Percentiles rank a stretch among this genome's conserved stretches.
Evolutionary conservation across 164 flowering plant species (phyloP).

Genomic region (Vitis riparia): DNA sequence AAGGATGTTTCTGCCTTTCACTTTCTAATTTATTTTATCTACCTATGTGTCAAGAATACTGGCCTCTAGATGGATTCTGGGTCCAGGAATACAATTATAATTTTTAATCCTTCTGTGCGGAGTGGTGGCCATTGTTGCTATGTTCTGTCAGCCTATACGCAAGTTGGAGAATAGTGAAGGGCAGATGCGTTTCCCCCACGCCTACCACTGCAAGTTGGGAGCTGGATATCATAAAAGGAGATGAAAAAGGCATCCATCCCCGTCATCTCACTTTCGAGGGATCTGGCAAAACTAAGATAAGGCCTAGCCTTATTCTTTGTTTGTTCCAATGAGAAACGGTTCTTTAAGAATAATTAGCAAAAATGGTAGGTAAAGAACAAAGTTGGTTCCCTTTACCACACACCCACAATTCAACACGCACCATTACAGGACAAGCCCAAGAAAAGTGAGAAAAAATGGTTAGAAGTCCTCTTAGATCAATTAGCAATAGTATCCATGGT

Average conservation of each 20-base stretch:
- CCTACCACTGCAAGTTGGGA: background rate
- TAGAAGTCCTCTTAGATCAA: background rate
- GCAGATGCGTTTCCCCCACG: background rate
- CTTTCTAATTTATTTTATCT: no score
- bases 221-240: no score
- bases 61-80: no score
- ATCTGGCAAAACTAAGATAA: constrained; percentile 2
- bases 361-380: background rate
- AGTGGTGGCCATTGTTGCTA: background rate
- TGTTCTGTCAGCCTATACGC: background rate
- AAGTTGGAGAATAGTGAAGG: background rate
- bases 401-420: background rate
- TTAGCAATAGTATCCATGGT: background rate
- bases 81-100: background rate
- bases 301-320: background rate
- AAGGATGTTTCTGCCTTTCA: no score
- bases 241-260: background rate
- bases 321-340: background rate
- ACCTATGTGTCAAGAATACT: no score
- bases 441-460: no score
- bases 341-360: background rate
- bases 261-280: background rate
- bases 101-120: background rate
- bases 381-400: background rate
- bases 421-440: no score